These are phyloP conservation scores for Trichoderma sp. DNA, from an alignment of 2,329 filamentous ascomycete genomes.

Conservation along the genomic window DNA sequence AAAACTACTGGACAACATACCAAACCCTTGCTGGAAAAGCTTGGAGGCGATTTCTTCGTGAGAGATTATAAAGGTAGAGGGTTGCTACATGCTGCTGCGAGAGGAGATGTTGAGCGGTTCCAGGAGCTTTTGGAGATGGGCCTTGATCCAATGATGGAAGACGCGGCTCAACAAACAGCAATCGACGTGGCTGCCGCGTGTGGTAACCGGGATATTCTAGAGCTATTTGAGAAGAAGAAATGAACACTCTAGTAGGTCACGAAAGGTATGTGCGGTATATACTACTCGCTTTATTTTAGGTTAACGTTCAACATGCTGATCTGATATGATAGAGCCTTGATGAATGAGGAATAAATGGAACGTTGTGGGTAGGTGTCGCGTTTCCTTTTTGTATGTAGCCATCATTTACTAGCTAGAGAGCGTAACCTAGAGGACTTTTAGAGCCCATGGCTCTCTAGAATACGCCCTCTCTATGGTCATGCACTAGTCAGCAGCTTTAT, in stretches of 20 bases:
- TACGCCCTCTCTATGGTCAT: no score
- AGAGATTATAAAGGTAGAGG: slow-evolving; percentile 36
- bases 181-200: slow-evolving; percentile 43
- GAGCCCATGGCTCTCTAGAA: no score
- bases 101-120: slow-evolving; percentile 32
- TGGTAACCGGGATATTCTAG: slow-evolving; percentile 36
- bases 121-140: slow-evolving; percentile 36
- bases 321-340: no score
- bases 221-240: slow-evolving; percentile 38
- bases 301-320: neutral
- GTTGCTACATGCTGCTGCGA: slow-evolving; percentile 39
- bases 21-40: slow-evolving; percentile 13
- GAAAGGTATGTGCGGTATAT: neutral
- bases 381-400: no score
- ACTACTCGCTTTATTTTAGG: neutral
- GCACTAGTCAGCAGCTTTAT: no score
- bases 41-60: slow-evolving; percentile 37
- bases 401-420: no score
- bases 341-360: no score
- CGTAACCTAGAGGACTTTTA: no score
- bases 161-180: slow-evolving; percentile 37
- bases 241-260: neutral
- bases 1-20: neutral
- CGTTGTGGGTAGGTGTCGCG: no score
- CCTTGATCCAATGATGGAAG: slow-evolving; percentile 39